Base-by-base conservation (phyloP, 345 rosid species). In the Crucihimalaya himalaica region DNA sequence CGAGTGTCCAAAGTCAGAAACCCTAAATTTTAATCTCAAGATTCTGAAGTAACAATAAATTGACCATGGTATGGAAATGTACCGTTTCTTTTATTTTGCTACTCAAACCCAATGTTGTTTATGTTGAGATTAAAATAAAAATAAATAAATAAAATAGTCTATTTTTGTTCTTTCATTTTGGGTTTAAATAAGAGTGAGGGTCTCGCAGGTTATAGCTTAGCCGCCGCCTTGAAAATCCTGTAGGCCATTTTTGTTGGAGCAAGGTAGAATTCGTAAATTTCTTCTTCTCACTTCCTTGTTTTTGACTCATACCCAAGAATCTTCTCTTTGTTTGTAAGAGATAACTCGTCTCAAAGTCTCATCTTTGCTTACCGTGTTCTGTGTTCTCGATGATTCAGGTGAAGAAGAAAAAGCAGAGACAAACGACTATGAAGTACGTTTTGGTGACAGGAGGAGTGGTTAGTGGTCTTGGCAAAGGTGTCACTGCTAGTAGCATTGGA, bases 401-500 rank as follows among this genome's bases (percentile, higher is more conserved):
- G 60, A 70, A 61, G 31, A 32, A 40, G 63, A 39, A 39, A 64
- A 19, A 66, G 28, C 32, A 52, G 47, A 56, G 31, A 62, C 11
- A 51, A 57, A 42, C 18, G 8, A 63, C 70, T 40, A 90, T 90
- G 93, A 90, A 90, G 93, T 90, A 88, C 54, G 91, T 90, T 20
- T 67, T 90, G 80, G 91, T 90, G 21, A 90, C 89, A 1, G 93
- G 93, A 55, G 96, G 96, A 50, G 96, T 90, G 13, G 93, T 90
- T 8, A 88, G 96, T 60, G 96, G 96, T 16, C 82, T 90, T 23
- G 96, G 96, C 4, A 90, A 90, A 83, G 93, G 96, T 8, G 91
- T 90, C 46, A 88, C 96, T 31, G 96, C 96, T 3, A 90, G 96
- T 78, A 90, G 96, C 78, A 85, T 88, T 74, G 96, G 96, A 14